Conservation (phyloP, 2,329 filamentous ascomycete species). For the Stromatinia cepivora region DNA sequence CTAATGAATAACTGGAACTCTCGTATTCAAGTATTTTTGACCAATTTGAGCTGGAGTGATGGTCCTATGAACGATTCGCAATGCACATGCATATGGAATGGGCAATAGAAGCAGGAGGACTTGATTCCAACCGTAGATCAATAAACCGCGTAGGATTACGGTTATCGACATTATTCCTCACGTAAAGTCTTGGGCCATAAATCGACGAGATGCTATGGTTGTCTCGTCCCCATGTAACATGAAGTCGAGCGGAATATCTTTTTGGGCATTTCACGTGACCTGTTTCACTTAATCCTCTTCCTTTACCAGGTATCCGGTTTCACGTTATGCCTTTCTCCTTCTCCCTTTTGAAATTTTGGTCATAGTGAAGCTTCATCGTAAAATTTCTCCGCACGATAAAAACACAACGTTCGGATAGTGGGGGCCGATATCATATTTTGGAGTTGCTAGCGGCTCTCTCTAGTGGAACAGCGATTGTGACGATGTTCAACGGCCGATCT, state of each 20-base stretch:
- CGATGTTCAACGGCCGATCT: conserved; percentile 11
- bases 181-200: neutral
- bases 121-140: neutral
- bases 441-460: conserved; percentile 6
- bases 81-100: conserved; percentile 2
- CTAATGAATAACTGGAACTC: neutral
- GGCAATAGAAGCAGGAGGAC: neutral
- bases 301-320: conserved; percentile 2
- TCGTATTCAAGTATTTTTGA: neutral
- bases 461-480: conserved; percentile 20
- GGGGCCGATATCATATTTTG: conserved; percentile 14
- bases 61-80: neutral
- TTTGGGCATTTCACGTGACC: neutral
- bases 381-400: conserved; percentile 1
- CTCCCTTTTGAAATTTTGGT: neutral
- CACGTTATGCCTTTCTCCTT: neutral
- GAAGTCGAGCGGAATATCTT: neutral
- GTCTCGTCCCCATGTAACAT: neutral
- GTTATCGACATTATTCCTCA: neutral
- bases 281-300: neutral
- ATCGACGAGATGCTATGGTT: neutral
- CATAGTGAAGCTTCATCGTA: neutral
- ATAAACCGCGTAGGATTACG: neutral
- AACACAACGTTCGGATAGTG: conserved; percentile 14
- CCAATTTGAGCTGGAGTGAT: neutral